phyloP scores from a whole-genome alignment of 1,139 yeast genomes.

The Sugiyamaella paludigena region DNA sequence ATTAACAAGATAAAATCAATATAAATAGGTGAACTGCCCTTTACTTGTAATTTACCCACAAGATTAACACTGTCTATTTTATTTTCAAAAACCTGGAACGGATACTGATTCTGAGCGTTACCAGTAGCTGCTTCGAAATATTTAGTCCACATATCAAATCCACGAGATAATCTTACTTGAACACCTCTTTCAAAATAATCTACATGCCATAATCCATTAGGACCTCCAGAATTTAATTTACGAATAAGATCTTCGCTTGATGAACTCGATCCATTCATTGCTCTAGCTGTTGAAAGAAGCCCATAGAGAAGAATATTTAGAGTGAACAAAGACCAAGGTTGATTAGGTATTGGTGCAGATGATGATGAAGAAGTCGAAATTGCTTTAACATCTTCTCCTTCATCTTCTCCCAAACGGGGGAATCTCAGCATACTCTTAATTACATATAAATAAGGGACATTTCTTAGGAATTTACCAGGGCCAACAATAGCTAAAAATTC shows the following conservation, averaged over 20 bases:
- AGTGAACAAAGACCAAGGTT: constrained; percentile 31
- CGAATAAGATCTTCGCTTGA: constrained; percentile 17
- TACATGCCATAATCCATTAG: constrained; percentile 18
- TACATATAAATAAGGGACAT: constrained; percentile 33
- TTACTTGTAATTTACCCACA: constrained; percentile 21
- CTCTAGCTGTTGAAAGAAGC: constrained; percentile 32
- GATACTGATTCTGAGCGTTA: constrained; percentile 19
- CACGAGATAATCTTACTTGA: constrained; percentile 33
- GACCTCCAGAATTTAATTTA: constrained; percentile 17
- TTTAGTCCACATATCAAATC: constrained; percentile 34
- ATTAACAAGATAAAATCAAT: constrained; percentile 29
- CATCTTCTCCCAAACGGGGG: constrained; percentile 30
- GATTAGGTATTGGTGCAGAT: neutral
- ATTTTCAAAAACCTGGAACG: constrained; percentile 18
- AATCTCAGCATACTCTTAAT: constrained; percentile 36
- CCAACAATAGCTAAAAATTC: constrained; percentile 35
- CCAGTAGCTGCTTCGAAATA: constrained; percentile 31
- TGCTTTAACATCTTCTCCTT: constrained; percentile 11
- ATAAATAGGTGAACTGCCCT: constrained; percentile 18
- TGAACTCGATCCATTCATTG: constrained; percentile 22
- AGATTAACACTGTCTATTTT: constrained; percentile 21
- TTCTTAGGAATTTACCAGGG: constrained; percentile 24
- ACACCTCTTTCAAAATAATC: constrained; percentile 27
- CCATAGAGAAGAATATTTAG: constrained; percentile 32
- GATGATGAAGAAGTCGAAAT: neutral